phyloP scores from a whole-genome alignment of 2,329 filamentous ascomycete species.

The Dactylellina drechsleri region DNA sequence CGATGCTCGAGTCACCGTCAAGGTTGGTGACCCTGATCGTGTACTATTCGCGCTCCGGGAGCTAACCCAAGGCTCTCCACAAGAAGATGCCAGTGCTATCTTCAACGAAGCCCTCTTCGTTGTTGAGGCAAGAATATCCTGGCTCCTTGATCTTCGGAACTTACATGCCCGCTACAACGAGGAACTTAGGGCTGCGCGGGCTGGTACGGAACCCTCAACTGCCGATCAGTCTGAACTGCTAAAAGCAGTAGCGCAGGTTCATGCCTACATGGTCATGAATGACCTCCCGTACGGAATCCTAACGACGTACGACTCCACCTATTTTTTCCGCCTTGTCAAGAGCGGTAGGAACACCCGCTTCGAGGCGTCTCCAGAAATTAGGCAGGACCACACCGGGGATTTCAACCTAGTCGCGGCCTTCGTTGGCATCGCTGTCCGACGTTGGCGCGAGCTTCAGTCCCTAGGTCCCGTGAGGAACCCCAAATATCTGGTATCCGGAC shows the following conservation, averaged over 20 bases:
- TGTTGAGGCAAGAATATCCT: constrained; percentile 18
- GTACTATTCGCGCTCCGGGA: constrained; percentile 20
- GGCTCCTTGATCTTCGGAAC: constrained; percentile 12
- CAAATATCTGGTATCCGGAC: neutral
- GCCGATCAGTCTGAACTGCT: constrained; percentile 15
- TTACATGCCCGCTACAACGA: constrained; percentile 7
- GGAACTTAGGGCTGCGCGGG: constrained; percentile 4
- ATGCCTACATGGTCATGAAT: constrained; percentile 31
- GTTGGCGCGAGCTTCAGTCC: neutral
- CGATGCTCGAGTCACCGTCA: constrained; percentile 17
- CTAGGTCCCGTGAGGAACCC: neutral
- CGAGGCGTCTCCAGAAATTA: constrained; percentile 28
- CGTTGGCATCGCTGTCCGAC: constrained; percentile 24
- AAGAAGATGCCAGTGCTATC: constrained; percentile 4
- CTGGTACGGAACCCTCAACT: neutral
- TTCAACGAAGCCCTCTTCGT: constrained; percentile 14
- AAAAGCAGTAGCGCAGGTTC: constrained; percentile 22
- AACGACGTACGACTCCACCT: constrained; percentile 31
- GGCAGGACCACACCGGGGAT: constrained; percentile 11
- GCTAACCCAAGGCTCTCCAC: neutral
- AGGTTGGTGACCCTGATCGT: constrained; percentile 27
- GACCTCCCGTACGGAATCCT: constrained; percentile 14
- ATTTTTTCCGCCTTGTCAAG: constrained; percentile 17
- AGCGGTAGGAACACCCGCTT: neutral
- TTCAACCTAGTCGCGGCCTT: constrained; percentile 19